Conservation (phyloP, 1,284 basidiomycete genomes). For the Papiliotrema laurentii region DNA sequence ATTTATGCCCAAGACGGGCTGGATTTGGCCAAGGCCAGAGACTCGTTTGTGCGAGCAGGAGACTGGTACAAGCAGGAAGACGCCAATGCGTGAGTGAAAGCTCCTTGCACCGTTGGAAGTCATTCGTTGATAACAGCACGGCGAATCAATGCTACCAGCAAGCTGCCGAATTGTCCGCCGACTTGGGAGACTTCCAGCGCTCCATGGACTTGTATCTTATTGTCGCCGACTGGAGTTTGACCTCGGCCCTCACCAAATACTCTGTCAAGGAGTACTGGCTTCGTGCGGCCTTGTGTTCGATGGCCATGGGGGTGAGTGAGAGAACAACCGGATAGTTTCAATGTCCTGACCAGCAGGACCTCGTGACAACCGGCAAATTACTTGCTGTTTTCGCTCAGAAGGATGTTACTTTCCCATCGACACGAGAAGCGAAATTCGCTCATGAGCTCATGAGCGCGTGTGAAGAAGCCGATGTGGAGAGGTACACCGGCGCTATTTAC, state of each 20-base stretch:
- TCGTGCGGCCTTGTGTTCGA: conserved; percentile 76
- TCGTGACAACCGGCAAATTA: conserved; percentile 75
- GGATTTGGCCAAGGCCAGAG: conserved; percentile 59
- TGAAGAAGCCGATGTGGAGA: conserved; percentile 70
- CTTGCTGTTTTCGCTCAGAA: conserved; percentile 64
- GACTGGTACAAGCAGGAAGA: conserved; percentile 98
- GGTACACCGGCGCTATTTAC: conserved; percentile 64
- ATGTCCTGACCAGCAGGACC: conserved; percentile 57
- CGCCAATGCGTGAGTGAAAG: conserved; percentile 73
- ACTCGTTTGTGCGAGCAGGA: conserved; percentile 88
- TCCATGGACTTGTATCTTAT: conserved; percentile 87
- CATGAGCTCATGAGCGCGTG: conserved; percentile 70
- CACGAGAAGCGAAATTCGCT: conserved; percentile 85
- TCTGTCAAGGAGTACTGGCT: conserved; percentile 98
- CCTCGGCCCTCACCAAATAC: conserved; percentile 88
- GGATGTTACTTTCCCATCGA: conserved; percentile 76
- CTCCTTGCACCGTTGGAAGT: not conserved
- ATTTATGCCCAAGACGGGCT: conserved; percentile 71
- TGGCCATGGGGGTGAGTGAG: conserved; percentile 76
- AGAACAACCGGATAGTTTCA: not conserved
- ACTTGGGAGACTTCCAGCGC: conserved; percentile 75
- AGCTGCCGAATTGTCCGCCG: conserved; percentile 89
- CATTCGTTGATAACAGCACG: conserved; percentile 66
- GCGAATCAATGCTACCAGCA: conserved; percentile 95
- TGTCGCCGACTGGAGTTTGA: conserved; percentile 81